Evolutionary conservation across 2,329 filamentous ascomycete species (phyloP).

Genomic region (Trichoderma sp.): DNA sequence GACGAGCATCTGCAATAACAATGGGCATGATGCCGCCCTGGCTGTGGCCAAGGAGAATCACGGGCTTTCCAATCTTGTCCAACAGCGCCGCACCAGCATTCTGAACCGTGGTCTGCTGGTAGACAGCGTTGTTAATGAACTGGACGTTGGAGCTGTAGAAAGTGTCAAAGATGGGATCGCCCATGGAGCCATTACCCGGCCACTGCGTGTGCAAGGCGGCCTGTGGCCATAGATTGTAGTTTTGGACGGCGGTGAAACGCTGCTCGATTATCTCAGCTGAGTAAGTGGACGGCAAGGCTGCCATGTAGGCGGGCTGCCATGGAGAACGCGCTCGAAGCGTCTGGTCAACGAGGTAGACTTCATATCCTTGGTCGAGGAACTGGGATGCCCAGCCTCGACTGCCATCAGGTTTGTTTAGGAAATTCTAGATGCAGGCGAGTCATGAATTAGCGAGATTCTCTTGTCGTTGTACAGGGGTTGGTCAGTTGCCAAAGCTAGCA

Average conservation of each 20-base stretch:
- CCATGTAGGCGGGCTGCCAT: conserved; percentile 34
- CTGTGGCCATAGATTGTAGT: conserved; percentile 39
- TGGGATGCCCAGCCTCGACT: conserved; percentile 46
- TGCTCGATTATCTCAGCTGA: conserved; percentile 36
- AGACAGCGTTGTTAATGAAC: conserved; percentile 33
- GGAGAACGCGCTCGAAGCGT: conserved; percentile 44
- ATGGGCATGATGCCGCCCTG: conserved; percentile 44
- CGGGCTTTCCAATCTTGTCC: conserved; percentile 41
- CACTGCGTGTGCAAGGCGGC: conserved; percentile 42
- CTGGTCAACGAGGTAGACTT: conserved; percentile 48
- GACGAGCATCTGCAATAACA: conserved; percentile 42
- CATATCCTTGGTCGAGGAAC: conserved; percentile 46
- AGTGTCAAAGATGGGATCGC: conserved; percentile 40
- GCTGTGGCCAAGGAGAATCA: conserved; percentile 44
- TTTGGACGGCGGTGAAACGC: conserved; percentile 37
- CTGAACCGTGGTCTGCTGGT: conserved; percentile 38
- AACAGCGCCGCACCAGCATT: conserved; percentile 41
- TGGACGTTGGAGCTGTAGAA: conserved; percentile 42
- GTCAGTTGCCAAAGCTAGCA: background rate
- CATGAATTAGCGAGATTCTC: background rate
- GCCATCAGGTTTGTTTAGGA: conserved; percentile 33
- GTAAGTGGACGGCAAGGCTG: conserved; percentile 26
- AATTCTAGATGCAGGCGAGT: conserved; percentile 34
- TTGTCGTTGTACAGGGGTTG: background rate
- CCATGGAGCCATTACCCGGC: conserved; percentile 40